Evolutionary conservation across 495 filamentous ascomycete species (phyloP).

Genomic region (Penicillium pulvis): DNA sequence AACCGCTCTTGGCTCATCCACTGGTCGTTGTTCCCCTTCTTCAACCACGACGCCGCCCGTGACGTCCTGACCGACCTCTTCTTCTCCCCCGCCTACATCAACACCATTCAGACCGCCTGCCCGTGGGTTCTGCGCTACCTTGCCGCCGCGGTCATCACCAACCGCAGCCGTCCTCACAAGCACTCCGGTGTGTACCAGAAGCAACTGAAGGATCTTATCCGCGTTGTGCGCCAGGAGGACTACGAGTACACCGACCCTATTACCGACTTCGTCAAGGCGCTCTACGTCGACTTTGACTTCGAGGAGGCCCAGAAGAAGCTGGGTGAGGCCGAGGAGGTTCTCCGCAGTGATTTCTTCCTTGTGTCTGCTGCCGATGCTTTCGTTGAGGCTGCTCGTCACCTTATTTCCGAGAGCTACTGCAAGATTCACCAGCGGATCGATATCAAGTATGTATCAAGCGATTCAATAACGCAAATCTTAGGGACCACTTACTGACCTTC

Average conservation of each 20-base stretch:
- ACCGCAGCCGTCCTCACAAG: conserved; percentile 81
- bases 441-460: conserved; percentile 66
- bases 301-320: conserved; percentile 96
- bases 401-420: conserved; percentile 98
- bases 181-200: conserved; percentile 85
- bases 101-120: conserved; percentile 97
- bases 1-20: conserved; percentile 97
- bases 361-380: conserved; percentile 81
- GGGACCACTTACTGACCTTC: background rate
- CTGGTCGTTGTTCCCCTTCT: conserved; percentile 98
- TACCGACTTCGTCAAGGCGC: conserved; percentile 92
- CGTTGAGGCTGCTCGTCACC: conserved; percentile 89
- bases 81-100: conserved; percentile 95
- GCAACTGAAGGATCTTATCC: conserved; percentile 94
- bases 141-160: conserved; percentile 92
- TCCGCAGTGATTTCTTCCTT: conserved; percentile 95
- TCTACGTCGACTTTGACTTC: conserved; percentile 98
- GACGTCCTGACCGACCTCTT: conserved; percentile 91
- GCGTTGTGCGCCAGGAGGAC: conserved; percentile 91
- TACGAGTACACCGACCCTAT: conserved; percentile 98
- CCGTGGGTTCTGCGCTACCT: conserved; percentile 97
- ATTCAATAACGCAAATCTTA: background rate
- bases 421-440: conserved; percentile 99
- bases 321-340: conserved; percentile 84
- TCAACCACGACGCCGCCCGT: conserved; percentile 91